Conservation (phyloP, 805 yeast genomes). For the Kluyveromyces nonfermentans region DNA sequence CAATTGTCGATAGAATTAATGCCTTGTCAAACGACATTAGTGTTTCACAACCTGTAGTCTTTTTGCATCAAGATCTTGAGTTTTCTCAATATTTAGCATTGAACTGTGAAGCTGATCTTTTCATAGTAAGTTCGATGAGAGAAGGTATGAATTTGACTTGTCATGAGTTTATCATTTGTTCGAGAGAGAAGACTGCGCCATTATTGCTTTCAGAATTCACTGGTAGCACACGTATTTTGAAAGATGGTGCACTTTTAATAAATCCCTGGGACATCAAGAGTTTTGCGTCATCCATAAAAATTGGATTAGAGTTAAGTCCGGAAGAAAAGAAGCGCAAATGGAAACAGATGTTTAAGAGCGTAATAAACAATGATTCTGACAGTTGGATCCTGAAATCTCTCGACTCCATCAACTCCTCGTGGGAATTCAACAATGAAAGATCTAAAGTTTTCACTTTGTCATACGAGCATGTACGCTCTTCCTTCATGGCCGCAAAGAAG, state of each 20-base stretch:
- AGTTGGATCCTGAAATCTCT: constrained; percentile 63
- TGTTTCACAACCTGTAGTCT: constrained; percentile 70
- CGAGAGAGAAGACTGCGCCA: constrained; percentile 65
- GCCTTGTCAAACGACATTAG: constrained; percentile 65
- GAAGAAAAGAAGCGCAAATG: constrained; percentile 56
- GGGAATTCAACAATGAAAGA: constrained; percentile 40
- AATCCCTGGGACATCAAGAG: constrained; percentile 85
- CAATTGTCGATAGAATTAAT: constrained; percentile 79
- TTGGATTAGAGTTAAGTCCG: constrained; percentile 54
- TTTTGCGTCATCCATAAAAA: constrained; percentile 53
- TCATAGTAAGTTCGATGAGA: constrained; percentile 82
- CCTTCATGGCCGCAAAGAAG: constrained; percentile 25
- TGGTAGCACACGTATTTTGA: constrained; percentile 78
- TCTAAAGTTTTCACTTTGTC: constrained; percentile 28
- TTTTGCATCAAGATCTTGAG: constrained; percentile 79
- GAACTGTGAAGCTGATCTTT: constrained; percentile 75
- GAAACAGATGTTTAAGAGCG: constrained; percentile 48
- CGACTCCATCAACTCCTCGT: constrained; percentile 40
- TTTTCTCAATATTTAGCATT: constrained; percentile 86
- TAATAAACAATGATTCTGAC: constrained; percentile 58
- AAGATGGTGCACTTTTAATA: constrained; percentile 60
- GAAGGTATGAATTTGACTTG: constrained; percentile 97
- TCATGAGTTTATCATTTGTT: constrained; percentile 82
- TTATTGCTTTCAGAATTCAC: constrained; percentile 86
- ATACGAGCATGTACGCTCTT: constrained; percentile 19